Conservation (phyloP, 148 eudicot genomes). For the Linanthus parryae region DNA sequence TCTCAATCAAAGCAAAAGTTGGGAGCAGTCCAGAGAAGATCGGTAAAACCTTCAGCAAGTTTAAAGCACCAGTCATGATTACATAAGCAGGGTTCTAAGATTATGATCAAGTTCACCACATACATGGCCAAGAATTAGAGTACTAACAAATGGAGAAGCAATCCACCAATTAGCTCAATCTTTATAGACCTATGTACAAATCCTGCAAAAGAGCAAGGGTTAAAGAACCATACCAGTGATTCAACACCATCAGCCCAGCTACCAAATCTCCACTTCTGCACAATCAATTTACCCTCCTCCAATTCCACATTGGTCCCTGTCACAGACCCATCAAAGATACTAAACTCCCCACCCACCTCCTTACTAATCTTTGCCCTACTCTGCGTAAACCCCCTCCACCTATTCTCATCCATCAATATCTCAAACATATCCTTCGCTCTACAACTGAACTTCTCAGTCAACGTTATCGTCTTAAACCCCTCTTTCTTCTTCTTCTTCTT, state of each 20-base stretch:
- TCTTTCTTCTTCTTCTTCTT: conserved; percentile 46
- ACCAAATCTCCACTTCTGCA: conserved; percentile 95
- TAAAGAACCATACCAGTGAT: conserved; percentile 76
- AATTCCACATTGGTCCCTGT: conserved; percentile 72
- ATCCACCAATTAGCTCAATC: too few relatives aligned
- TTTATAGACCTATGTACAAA: background rate
- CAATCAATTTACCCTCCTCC: conserved; percentile 82
- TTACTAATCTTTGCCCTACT: conserved; percentile 85
- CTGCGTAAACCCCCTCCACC: conserved; percentile 98
- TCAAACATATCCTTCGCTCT: conserved; percentile 70
- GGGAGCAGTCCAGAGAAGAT: too few relatives aligned
- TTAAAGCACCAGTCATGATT: too few relatives aligned
- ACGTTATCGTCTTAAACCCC: conserved; percentile 74
- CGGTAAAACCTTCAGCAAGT: too few relatives aligned
- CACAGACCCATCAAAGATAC: conserved; percentile 85
- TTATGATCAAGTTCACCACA: too few relatives aligned
- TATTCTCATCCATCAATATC: conserved; percentile 96
- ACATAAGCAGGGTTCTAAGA: too few relatives aligned
- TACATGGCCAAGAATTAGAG: too few relatives aligned
- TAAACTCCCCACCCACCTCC: conserved; percentile 85
- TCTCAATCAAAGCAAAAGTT: too few relatives aligned
- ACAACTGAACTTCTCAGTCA: conserved; percentile 88
- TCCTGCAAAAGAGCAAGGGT: background rate
- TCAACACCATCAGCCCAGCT: conserved; percentile 86
- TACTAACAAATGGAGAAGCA: too few relatives aligned